phyloP scores from a whole-genome alignment of 257 asterid species.

The Fraxinus quadrangulata region DNA sequence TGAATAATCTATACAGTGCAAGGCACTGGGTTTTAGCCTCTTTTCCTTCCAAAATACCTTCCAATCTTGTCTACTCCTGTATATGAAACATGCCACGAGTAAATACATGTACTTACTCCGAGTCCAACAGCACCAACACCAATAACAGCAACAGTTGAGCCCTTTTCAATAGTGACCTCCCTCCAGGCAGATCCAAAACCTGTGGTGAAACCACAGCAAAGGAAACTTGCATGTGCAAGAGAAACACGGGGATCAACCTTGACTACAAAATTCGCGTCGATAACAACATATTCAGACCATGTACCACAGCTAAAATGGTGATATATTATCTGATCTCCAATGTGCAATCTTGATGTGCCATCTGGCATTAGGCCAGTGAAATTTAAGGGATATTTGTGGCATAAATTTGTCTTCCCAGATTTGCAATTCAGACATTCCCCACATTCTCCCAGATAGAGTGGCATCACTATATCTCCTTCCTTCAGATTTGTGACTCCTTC shows the following conservation, averaged over 20 bases:
- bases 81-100: not conserved
- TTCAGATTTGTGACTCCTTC: constrained; percentile 45
- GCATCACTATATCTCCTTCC: constrained; percentile 67
- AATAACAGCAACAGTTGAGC: constrained; percentile 69
- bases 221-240: constrained; percentile 63
- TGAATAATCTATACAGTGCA: not conserved
- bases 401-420: constrained; percentile 50
- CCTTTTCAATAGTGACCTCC: constrained; percentile 49
- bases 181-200: constrained; percentile 67
- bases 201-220: constrained; percentile 80
- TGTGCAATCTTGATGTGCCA: constrained; percentile 72
- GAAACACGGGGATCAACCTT: constrained; percentile 65
- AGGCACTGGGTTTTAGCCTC: not conserved
- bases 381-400: constrained; percentile 55
- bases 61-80: not conserved
- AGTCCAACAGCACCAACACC: constrained; percentile 92
- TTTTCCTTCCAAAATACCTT: not conserved
- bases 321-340: constrained; percentile 48
- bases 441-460: constrained; percentile 68
- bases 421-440: constrained; percentile 63
- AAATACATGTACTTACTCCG: constrained; percentile 45
- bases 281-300: constrained; percentile 72
- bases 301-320: constrained; percentile 71
- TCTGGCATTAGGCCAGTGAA: constrained; percentile 53
- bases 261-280: constrained; percentile 53